phyloP scores from a whole-genome alignment of 257 asterid genomes.

The Leptodermis oblonga region DNA sequence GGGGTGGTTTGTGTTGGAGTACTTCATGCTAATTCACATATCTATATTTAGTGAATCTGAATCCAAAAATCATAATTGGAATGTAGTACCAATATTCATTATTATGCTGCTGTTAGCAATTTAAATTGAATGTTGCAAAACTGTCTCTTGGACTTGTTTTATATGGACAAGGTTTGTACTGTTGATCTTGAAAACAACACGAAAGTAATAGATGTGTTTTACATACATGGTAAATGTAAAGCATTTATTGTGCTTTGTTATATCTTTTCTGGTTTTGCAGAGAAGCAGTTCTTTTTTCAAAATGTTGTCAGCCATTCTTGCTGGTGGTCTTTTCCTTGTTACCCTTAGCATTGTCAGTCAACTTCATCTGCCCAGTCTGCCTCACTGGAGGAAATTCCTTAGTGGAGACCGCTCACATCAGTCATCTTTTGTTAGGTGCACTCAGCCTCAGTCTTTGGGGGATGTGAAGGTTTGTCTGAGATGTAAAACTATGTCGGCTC shows the following conservation, averaged over 20 bases:
- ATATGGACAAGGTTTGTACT: neutral
- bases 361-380: conserved; percentile 39
- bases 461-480: conserved; percentile 45
- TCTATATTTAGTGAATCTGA: neutral
- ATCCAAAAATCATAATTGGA: neutral
- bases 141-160: neutral
- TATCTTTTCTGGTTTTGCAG: conserved; percentile 41
- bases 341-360: conserved; percentile 48
- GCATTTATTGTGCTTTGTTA: conserved; percentile 1
- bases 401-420: conserved; percentile 33
- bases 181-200: neutral
- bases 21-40: neutral
- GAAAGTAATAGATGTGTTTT: neutral
- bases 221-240: neutral
- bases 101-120: neutral
- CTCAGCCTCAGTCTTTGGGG: conserved; percentile 39
- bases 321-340: conserved; percentile 62
- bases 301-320: conserved; percentile 42
- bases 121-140: neutral
- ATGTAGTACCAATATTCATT: neutral
- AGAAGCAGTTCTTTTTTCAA: conserved; percentile 48
- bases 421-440: conserved; percentile 28
- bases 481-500: neutral
- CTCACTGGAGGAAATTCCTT: conserved; percentile 33
- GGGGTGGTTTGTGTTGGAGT: neutral